phyloP scores from a whole-genome alignment of 1,139 yeast genomes.

The Pichia sp. region DNA sequence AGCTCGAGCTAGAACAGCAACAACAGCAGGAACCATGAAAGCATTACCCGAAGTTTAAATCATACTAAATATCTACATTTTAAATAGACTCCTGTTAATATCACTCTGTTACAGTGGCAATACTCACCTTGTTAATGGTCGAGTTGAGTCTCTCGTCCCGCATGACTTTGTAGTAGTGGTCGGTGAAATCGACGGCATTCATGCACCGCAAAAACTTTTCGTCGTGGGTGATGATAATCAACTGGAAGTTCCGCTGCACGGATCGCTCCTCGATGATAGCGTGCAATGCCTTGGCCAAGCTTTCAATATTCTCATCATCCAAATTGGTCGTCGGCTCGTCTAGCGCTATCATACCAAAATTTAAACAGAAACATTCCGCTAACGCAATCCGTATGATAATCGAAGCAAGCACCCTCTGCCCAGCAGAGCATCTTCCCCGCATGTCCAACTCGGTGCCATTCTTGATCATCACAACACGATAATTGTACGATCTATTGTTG shows the following conservation, averaged over 20 bases:
- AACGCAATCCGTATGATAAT: conserved; percentile 86
- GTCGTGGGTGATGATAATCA: conserved; percentile 94
- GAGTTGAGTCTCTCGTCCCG: conserved; percentile 81
- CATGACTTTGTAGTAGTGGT: conserved; percentile 76
- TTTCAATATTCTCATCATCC: conserved; percentile 84
- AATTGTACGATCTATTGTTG: conserved; percentile 70
- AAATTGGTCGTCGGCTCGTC: conserved; percentile 98
- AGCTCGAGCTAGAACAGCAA: conserved; percentile 16
- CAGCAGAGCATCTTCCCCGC: conserved; percentile 98
- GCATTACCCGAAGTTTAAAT: too few relatives aligned
- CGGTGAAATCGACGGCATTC: conserved; percentile 84
- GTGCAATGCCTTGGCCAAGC: conserved; percentile 77
- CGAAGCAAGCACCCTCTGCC: conserved; percentile 92
- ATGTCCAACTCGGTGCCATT: conserved; percentile 90
- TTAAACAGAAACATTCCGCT: conserved; percentile 93
- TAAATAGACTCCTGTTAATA: not conserved
- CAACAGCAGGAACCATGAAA: not conserved
- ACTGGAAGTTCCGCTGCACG: conserved; percentile 82
- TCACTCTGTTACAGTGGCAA: conserved; percentile 22
- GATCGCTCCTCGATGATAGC: conserved; percentile 72
- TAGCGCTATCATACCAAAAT: conserved; percentile 91
- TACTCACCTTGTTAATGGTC: conserved; percentile 43
- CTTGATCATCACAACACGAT: conserved; percentile 92
- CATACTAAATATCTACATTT: not conserved
- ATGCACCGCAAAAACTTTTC: conserved; percentile 83